phyloP scores from a whole-genome alignment of 225 moss, liverwort and hornwort species.

The Marchantia paleacea region DNA sequence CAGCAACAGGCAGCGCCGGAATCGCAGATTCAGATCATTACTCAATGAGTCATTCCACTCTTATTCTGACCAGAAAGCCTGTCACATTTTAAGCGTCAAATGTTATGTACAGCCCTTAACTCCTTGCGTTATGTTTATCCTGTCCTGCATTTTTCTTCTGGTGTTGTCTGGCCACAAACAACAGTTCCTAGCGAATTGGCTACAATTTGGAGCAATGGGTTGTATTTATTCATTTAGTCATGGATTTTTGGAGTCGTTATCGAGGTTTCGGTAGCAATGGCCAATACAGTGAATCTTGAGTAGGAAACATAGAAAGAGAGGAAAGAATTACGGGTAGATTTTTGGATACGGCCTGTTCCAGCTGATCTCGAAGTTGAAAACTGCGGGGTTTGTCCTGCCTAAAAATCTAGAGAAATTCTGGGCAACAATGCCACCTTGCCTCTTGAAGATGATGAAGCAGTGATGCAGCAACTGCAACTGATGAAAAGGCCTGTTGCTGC shows the following conservation, averaged over 20 bases:
- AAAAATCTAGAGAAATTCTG: conserved; percentile 13
- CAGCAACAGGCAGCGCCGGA: conserved; percentile 3
- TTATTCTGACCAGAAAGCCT: conserved; percentile 2
- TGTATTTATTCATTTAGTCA: conserved; percentile 6
- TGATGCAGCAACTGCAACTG: conserved; percentile 7
- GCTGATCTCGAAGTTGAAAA: conserved; percentile 6
- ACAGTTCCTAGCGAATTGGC: not conserved
- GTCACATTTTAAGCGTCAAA: not conserved
- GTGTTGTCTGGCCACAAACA: not conserved
- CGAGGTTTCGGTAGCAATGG: not conserved
- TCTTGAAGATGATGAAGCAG: conserved; percentile 13
- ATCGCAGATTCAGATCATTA: conserved; percentile 16
- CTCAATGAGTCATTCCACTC: not conserved
- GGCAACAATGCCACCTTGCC: conserved; percentile 8
- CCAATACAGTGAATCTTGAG: not conserved
- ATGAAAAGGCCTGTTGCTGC: conserved; percentile 2
- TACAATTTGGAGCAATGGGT: conserved; percentile 9
- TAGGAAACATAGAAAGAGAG: not conserved
- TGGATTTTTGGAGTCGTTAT: conserved; percentile 5
- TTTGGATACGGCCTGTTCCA: conserved; percentile 1
- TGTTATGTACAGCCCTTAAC: conserved; percentile 12
- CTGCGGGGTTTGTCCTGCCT: conserved; percentile 1
- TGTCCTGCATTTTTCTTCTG: not conserved
- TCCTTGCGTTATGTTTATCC: not conserved
- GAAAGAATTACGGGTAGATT: not conserved